These are phyloP conservation scores for Blastobotrys aristatus DNA, from an alignment of 1,139 yeast species.

Conservation along the genomic window DNA sequence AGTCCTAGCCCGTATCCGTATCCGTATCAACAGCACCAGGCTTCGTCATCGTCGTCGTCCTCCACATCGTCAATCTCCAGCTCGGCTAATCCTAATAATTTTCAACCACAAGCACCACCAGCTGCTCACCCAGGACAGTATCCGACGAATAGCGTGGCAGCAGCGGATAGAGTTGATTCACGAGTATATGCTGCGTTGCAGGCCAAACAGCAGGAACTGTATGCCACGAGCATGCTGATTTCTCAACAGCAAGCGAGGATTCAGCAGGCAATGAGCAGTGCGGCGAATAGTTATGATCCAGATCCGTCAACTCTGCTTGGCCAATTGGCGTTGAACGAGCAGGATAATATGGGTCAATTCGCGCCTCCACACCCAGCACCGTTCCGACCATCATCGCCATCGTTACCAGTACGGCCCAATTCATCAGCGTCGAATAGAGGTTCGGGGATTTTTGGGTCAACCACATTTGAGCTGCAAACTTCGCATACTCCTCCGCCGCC, in stretches of 20 bases:
- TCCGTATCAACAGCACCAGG: conserved; percentile 12
- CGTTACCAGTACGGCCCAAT: conserved; percentile 26
- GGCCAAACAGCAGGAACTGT: conserved; percentile 38
- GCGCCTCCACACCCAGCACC: not conserved
- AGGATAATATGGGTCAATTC: not conserved
- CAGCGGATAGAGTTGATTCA: conserved; percentile 6
- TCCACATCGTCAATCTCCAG: conserved; percentile 8
- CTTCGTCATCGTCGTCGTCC: conserved; percentile 11
- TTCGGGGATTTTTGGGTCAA: conserved; percentile 11
- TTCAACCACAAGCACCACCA: not conserved
- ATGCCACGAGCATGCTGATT: conserved; percentile 30
- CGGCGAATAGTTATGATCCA: conserved; percentile 16
- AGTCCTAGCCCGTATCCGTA: conserved; percentile 16
- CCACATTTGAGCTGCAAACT: conserved; percentile 2
- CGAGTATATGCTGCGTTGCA: conserved; percentile 25
- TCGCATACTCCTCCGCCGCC: conserved; percentile 14
- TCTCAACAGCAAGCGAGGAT: conserved; percentile 35
- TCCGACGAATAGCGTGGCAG: not conserved
- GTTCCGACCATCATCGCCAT: conserved; percentile 25
- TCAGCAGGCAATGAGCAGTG: conserved; percentile 31
- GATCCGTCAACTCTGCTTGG: conserved; percentile 1
- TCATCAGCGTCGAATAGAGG: conserved; percentile 25
- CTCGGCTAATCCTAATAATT: not conserved
- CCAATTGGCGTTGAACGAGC: not conserved
- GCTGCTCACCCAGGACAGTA: too few species aligned